These are phyloP conservation scores for Penicillium sp. DNA, from an alignment of 2,329 filamentous ascomycete species.

Conservation along the genomic window DNA sequence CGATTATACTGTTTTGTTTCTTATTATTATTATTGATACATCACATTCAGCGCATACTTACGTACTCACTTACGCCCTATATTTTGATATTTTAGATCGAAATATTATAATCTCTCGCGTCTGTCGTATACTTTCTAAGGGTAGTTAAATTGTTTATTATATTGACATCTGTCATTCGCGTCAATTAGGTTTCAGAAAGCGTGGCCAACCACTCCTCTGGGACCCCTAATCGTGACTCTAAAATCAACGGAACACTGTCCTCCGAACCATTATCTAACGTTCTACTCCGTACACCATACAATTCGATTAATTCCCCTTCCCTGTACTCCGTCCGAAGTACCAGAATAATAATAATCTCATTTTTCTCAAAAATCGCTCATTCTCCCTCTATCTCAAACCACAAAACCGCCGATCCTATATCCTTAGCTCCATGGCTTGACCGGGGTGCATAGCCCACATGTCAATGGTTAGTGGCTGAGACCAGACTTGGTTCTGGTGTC, in stretches of 20 bases:
- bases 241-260: conserved; percentile 19
- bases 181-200: conserved; percentile 39
- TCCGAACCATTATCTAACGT: conserved; percentile 9
- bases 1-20: neutral
- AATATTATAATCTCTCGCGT: neutral
- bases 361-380: neutral
- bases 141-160: neutral
- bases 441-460: conserved; percentile 11
- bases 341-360: neutral
- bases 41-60: neutral
- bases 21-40: too few relatives aligned
- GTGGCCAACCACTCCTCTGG: conserved; percentile 35
- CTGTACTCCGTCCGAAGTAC: neutral
- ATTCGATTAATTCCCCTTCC: neutral
- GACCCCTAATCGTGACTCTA: conserved; percentile 20
- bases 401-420: conserved; percentile 8
- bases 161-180: conserved; percentile 27
- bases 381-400: conserved; percentile 2
- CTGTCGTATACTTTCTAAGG: neutral
- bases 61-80: neutral
- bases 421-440: conserved; percentile 4
- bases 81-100: too few relatives aligned
- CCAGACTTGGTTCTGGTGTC: neutral
- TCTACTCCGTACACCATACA: too few relatives aligned
- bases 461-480: conserved; percentile 1